phyloP scores from a whole-genome alignment of 495 filamentous ascomycete species.

The Penicillium subrubescens region DNA sequence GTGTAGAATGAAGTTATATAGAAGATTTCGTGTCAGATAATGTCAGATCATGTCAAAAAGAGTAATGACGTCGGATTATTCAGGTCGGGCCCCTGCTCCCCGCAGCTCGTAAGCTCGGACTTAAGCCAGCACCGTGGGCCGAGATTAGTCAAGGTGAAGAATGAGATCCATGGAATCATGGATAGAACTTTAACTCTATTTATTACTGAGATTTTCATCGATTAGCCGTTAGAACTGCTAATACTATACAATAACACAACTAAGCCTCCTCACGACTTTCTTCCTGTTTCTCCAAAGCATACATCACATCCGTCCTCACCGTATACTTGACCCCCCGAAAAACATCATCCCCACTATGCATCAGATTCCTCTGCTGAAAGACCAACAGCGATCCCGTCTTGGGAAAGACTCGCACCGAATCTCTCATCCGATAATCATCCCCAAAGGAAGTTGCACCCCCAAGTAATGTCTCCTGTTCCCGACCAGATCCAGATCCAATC shows the following conservation, averaged over 20 bases:
- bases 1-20: neutral
- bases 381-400: constrained; percentile 72
- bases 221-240: too few species aligned
- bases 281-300: constrained; percentile 24
- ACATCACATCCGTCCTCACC: constrained; percentile 79
- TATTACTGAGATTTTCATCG: too few species aligned
- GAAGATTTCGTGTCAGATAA: neutral
- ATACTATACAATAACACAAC: neutral
- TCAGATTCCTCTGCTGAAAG: constrained; percentile 71
- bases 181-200: too few species aligned
- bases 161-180: too few species aligned
- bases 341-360: constrained; percentile 78
- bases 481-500: too few species aligned
- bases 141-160: too few species aligned
- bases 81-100: neutral
- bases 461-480: constrained; percentile 18
- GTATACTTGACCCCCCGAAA: constrained; percentile 73
- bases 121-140: neutral
- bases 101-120: neutral
- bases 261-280: neutral
- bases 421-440: constrained; percentile 37
- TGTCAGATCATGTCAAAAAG: too few species aligned
- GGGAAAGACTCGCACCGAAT: constrained; percentile 63
- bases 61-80: neutral
- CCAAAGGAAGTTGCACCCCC: constrained; percentile 71